A percentile compares a stretch with the other conserved stretches of the same genome.
These are phyloP conservation scores for Pestalotiopsis sp. DNA, from an alignment of 2,329 filamentous ascomycete genomes.

Conservation along the genomic window DNA sequence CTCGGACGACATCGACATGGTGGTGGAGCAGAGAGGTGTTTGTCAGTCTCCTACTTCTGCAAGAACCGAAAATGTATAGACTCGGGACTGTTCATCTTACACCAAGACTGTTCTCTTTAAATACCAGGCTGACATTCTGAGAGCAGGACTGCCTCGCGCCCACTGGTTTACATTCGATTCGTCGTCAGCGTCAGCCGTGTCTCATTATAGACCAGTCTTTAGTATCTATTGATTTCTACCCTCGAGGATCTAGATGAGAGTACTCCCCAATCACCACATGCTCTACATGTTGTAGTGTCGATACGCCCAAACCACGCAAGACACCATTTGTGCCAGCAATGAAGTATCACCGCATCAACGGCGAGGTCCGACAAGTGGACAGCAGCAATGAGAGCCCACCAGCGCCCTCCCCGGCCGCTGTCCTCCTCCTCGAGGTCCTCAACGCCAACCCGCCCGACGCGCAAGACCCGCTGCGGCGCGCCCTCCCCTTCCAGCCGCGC, in stretches of 20 bases:
- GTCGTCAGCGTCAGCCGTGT: not conserved
- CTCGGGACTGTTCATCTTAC: too few species aligned
- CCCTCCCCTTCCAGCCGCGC: slow-evolving; percentile 27
- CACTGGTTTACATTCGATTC: not conserved
- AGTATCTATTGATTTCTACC: too few species aligned
- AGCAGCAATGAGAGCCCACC: not conserved
- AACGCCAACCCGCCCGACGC: slow-evolving; percentile 23
- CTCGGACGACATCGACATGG: too few species aligned
- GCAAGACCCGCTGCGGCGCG: slow-evolving; percentile 21
- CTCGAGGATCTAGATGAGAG: too few species aligned
- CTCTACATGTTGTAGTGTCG: not conserved
- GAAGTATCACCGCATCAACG: slow-evolving; percentile 24
- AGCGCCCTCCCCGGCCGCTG: not conserved
- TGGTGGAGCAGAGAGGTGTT: too few species aligned
- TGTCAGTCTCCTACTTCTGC: too few species aligned
- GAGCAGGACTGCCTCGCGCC: too few species aligned
- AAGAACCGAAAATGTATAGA: too few species aligned
- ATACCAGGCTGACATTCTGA: too few species aligned
- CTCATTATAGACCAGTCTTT: not conserved
- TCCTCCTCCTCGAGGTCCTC: slow-evolving; percentile 20
- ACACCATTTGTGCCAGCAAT: slow-evolving; percentile 13
- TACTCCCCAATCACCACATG: not conserved
- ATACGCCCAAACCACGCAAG: not conserved
- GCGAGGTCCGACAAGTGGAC: slow-evolving; percentile 13
- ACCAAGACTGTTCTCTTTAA: too few species aligned